These are phyloP conservation scores for Cornus kousa DNA, from an alignment of 148 eudicot species.

Conservation along the genomic window DNA sequence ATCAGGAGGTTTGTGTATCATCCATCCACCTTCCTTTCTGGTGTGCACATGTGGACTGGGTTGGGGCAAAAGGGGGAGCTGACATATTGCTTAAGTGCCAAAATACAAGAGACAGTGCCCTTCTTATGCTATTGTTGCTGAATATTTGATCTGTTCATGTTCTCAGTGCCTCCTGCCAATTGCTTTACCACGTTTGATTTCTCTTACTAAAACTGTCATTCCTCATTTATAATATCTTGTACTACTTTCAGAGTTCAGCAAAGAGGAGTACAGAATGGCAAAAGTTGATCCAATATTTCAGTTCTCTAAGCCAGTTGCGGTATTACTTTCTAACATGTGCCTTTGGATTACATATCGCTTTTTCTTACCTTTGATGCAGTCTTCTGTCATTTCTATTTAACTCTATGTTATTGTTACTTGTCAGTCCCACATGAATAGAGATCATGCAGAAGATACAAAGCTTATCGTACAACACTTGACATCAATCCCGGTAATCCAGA, in stretches of 20 bases:
- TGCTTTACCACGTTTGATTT: background rate
- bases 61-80: background rate
- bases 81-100: background rate
- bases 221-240: background rate
- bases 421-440: slow-evolving; percentile 96
- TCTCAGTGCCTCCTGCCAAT: background rate
- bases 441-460: slow-evolving; percentile 85
- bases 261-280: slow-evolving; percentile 67
- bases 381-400: slow-evolving; percentile 16
- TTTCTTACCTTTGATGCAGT: background rate
- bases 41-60: background rate
- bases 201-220: background rate
- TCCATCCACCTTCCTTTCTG: background rate
- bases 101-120: background rate
- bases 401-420: slow-evolving; percentile 27
- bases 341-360: background rate
- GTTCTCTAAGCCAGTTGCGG: slow-evolving; percentile 87
- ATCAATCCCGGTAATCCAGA: slow-evolving; percentile 65
- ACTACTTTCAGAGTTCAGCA: slow-evolving; percentile 63
- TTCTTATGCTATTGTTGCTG: slow-evolving; percentile 2
- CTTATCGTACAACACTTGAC: slow-evolving; percentile 84
- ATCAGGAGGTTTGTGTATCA: slow-evolving; percentile 79
- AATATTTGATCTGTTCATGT: background rate
- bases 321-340: slow-evolving; percentile 19
- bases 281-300: slow-evolving; percentile 83